Evolutionary conservation across 345 rosid species (phyloP).

Genomic region (Lepidium didymum): DNA sequence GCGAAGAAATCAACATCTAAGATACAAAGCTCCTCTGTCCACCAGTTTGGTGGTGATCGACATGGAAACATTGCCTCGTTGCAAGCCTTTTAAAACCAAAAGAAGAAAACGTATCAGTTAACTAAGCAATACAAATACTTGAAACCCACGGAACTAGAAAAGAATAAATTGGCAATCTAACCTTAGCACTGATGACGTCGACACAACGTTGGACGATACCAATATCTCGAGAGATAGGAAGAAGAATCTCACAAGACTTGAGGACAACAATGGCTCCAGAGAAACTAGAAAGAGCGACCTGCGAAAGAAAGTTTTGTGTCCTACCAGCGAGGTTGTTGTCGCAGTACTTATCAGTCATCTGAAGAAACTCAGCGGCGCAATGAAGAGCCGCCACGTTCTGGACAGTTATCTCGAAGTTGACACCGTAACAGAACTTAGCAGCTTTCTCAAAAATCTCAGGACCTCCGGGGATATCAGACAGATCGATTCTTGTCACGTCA

Average conservation of each 20-base stretch:
- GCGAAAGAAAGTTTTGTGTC: constrained; percentile 78
- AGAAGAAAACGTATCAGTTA: neutral
- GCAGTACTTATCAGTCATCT: constrained; percentile 77
- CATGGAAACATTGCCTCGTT: constrained; percentile 78
- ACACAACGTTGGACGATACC: constrained; percentile 64
- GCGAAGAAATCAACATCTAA: constrained; percentile 48
- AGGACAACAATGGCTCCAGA: constrained; percentile 80
- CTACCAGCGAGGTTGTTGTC: constrained; percentile 71
- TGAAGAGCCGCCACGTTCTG: constrained; percentile 88
- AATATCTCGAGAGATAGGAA: constrained; percentile 69
- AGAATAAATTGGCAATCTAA: neutral
- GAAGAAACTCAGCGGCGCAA: constrained; percentile 82
- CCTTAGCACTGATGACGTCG: constrained; percentile 58
- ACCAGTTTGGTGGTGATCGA: constrained; percentile 89
- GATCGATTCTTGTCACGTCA: constrained; percentile 49
- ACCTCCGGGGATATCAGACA: constrained; percentile 87
- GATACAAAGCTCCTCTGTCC: constrained; percentile 89
- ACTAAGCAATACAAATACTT: neutral
- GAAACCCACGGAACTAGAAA: neutral
- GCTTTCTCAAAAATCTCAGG: constrained; percentile 89
- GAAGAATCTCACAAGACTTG: constrained; percentile 74
- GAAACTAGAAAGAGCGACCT: constrained; percentile 76
- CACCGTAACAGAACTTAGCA: constrained; percentile 89
- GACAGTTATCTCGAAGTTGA: constrained; percentile 91
- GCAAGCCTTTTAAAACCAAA: constrained; percentile 40